Evolutionary conservation across 2,329 filamentous ascomycete species (phyloP).

Genomic region (Fusarium pseudocircinatum): DNA sequence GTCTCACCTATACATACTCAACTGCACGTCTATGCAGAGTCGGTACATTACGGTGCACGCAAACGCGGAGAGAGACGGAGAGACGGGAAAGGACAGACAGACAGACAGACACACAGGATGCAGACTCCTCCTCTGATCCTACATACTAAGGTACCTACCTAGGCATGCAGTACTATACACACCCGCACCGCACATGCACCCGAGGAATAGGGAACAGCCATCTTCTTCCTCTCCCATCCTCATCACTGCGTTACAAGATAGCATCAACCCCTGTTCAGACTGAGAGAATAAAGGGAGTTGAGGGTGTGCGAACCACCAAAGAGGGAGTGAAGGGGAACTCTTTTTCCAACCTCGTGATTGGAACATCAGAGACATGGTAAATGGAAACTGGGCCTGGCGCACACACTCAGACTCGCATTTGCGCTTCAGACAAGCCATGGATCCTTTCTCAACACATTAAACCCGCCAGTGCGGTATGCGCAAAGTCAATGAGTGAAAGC

Average conservation of each 20-base stretch:
- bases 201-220: slow-evolving; percentile 22
- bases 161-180: background rate
- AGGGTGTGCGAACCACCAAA: slow-evolving; percentile 22
- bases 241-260: slow-evolving; percentile 21
- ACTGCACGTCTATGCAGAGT: slow-evolving; percentile 23
- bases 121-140: background rate
- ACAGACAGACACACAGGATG: slow-evolving; percentile 1
- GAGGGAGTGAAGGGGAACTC: slow-evolving; percentile 22
- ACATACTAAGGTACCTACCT: background rate
- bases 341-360: slow-evolving; percentile 28
- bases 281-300: slow-evolving; percentile 26
- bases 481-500: slow-evolving; percentile 40
- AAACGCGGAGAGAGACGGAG: slow-evolving; percentile 37
- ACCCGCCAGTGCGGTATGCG: slow-evolving; percentile 39
- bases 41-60: slow-evolving; percentile 29
- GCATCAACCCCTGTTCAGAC: slow-evolving; percentile 28
- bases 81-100: slow-evolving; percentile 15
- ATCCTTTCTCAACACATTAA: slow-evolving; percentile 27
- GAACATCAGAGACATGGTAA: slow-evolving; percentile 37
- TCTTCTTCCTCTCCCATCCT: slow-evolving; percentile 23
- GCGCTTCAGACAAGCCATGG: slow-evolving; percentile 21
- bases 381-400: slow-evolving; percentile 40
- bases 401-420: slow-evolving; percentile 41
- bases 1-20: background rate
- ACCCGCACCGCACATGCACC: slow-evolving; percentile 4